Conservation (phyloP, 768 basidiomycete species). For the Suillus paluster region DNA sequence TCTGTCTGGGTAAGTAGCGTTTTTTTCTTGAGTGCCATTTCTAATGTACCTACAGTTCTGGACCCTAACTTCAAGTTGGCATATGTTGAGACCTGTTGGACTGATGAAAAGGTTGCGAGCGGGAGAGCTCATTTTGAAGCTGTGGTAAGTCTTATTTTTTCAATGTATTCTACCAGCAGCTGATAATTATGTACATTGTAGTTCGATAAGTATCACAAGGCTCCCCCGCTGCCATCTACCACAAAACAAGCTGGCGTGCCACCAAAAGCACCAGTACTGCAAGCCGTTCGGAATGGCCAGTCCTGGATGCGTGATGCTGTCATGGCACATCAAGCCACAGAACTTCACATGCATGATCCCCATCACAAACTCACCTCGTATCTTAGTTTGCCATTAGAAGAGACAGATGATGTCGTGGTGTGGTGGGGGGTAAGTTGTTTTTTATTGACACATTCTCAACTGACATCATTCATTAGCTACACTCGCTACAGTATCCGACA, state of each 20-base stretch:
- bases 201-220: too few relatives aligned
- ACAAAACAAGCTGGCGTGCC: too few relatives aligned
- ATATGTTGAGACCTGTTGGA: constrained; percentile 9
- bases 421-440: constrained; percentile 29
- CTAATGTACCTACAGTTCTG: constrained; percentile 6
- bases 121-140: too few relatives aligned
- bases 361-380: constrained; percentile 15
- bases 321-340: constrained; percentile 5
- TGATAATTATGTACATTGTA: too few relatives aligned
- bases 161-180: too few relatives aligned
- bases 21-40: too few relatives aligned
- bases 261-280: too few relatives aligned
- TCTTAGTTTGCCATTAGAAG: constrained; percentile 16
- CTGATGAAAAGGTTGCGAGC: too few relatives aligned
- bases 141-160: too few relatives aligned
- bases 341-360: constrained; percentile 1
- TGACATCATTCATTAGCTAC: constrained; percentile 6
- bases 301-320: constrained; percentile 6
- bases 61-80: constrained; percentile 19
- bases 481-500: constrained; percentile 21
- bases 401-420: constrained; percentile 13
- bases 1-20: too few relatives aligned
- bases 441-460: background rate
- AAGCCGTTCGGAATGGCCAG: too few relatives aligned
- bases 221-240: too few relatives aligned